These are phyloP conservation scores for Stropharia rugosoannulata DNA, from an alignment of 768 basidiomycete genomes.

Conservation along the genomic window DNA sequence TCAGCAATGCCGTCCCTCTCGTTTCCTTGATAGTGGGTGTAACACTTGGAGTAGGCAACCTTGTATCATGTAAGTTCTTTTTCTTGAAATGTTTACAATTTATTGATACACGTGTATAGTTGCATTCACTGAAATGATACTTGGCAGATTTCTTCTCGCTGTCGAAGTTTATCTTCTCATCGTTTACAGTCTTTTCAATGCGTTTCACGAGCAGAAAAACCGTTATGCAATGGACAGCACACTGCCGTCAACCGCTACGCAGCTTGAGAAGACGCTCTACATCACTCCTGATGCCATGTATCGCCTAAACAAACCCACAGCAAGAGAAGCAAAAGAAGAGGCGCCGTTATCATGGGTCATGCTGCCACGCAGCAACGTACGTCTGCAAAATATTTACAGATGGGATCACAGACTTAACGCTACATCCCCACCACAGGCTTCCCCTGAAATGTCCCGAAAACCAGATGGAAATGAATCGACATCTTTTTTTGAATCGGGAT, in stretches of 20 bases:
- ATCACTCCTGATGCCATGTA: background rate
- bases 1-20: conserved; percentile 48
- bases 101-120: conserved; percentile 36
- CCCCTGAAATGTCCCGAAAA: background rate
- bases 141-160: conserved; percentile 69
- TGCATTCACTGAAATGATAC: conserved; percentile 63
- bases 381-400: background rate
- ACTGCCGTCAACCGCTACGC: background rate
- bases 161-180: conserved; percentile 62
- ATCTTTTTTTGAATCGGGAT: background rate
- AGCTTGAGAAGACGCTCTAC: conserved; percentile 1
- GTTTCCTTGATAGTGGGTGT: conserved; percentile 50
- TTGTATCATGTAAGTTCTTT: conserved; percentile 52
- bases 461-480: background rate
- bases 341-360: background rate
- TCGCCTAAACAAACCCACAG: background rate
- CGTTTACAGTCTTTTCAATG: conserved; percentile 51
- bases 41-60: conserved; percentile 54
- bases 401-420: background rate
- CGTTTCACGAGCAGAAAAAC: conserved; percentile 15
- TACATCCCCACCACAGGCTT: background rate
- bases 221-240: background rate
- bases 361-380: background rate
- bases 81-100: conserved; percentile 6
- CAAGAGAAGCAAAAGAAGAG: background rate